phyloP scores from a whole-genome alignment of 306 rosid genomes.

The Carpinus fangiana region DNA sequence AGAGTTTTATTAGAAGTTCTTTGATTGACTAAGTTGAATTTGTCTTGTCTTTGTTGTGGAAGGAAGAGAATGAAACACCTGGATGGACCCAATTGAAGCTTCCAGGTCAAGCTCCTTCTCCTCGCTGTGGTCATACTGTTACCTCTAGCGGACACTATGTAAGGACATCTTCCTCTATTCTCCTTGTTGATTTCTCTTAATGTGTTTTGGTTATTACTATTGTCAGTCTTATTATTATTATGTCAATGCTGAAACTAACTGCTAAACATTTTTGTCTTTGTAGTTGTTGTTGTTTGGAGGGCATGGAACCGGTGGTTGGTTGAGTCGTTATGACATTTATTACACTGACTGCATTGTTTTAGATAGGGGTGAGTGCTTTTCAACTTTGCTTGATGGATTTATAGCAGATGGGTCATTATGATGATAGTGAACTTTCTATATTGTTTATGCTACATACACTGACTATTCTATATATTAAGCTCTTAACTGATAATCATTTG shows the following conservation, averaged over 20 bases:
- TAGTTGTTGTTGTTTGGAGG: conserved; percentile 96
- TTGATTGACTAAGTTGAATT: conserved; percentile 18
- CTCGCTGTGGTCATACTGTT: conserved; percentile 91
- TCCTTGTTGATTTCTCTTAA: conserved; percentile 18
- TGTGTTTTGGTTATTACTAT: not conserved
- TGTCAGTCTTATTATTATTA: conserved; percentile 2
- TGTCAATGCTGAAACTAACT: conserved; percentile 8
- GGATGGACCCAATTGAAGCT: conserved; percentile 98
- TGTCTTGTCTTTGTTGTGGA: conserved; percentile 59
- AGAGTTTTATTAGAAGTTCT: not conserved
- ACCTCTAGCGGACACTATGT: conserved; percentile 88
- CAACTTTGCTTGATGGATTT: conserved; percentile 19
- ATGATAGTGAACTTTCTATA: conserved; percentile 12
- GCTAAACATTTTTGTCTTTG: conserved; percentile 16
- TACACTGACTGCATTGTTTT: conserved; percentile 79
- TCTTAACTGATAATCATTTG: conserved; percentile 13
- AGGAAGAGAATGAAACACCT: conserved; percentile 89
- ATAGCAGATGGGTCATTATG: not conserved
- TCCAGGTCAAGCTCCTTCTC: conserved; percentile 96
- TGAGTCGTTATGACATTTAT: conserved; percentile 96
- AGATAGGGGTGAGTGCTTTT: conserved; percentile 78
- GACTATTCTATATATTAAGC: conserved; percentile 7
- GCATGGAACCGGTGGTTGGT: conserved; percentile 99
- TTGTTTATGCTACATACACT: conserved; percentile 3
- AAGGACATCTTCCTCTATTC: conserved; percentile 35